phyloP scores from a whole-genome alignment of 768 basidiomycete species.

The Chalciporus piperatus region DNA sequence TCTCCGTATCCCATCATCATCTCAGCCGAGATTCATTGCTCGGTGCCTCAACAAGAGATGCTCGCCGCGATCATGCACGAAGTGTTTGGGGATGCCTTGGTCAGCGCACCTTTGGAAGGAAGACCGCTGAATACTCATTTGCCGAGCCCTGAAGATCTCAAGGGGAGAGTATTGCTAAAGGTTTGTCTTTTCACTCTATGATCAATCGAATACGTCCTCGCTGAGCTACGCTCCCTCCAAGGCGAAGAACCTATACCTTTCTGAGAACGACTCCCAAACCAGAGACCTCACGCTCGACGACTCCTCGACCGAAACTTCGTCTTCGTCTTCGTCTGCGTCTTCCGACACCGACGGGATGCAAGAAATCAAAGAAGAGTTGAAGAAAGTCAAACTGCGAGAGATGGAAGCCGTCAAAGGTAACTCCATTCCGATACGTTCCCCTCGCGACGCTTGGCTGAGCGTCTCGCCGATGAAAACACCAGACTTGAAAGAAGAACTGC shows the following conservation, averaged over 20 bases:
- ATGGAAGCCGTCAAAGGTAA: constrained; percentile 38
- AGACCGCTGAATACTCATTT: constrained; percentile 48
- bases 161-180: constrained; percentile 80
- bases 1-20: constrained; percentile 93
- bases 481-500: constrained; percentile 41
- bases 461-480: constrained; percentile 5
- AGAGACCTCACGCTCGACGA: constrained; percentile 38
- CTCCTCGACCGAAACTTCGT: constrained; percentile 41
- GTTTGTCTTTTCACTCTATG: constrained; percentile 33
- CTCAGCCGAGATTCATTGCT: constrained; percentile 90
- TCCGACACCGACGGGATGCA: constrained; percentile 29
- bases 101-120: constrained; percentile 48
- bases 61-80: constrained; percentile 72
- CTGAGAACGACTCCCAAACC: constrained; percentile 35
- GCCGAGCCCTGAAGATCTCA: constrained; percentile 85
- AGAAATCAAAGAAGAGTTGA: constrained; percentile 26
- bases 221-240: constrained; percentile 25
- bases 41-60: constrained; percentile 72
- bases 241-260: constrained; percentile 76
- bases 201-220: not conserved
- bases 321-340: not conserved
- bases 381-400: constrained; percentile 27
- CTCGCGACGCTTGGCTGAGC: constrained; percentile 13
- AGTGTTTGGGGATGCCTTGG: constrained; percentile 53
- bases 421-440: not conserved